phyloP scores from a whole-genome alignment of 2,329 filamentous ascomycete species.

The Ophiostoma pallidulum region DNA sequence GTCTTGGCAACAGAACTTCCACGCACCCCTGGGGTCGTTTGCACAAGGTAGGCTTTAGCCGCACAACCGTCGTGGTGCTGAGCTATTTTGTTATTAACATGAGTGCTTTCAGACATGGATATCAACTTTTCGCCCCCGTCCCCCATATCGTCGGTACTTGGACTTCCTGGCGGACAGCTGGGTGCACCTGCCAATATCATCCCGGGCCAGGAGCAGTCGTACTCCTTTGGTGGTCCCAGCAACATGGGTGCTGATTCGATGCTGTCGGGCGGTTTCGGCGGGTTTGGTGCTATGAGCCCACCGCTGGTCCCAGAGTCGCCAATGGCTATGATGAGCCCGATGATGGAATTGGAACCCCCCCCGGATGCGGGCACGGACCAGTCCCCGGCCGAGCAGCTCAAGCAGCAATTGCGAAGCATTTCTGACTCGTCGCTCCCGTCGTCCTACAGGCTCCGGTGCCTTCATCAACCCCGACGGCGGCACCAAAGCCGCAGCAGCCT shows the following conservation, averaged over 20 bases:
- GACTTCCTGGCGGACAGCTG: constrained; percentile 8
- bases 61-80: too few species aligned
- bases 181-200: constrained; percentile 16
- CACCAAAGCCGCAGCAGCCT: constrained; percentile 22
- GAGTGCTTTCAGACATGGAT: constrained; percentile 14
- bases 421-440: constrained; percentile 20
- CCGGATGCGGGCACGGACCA: constrained; percentile 14
- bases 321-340: constrained; percentile 16
- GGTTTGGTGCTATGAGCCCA: constrained; percentile 16
- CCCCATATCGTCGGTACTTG: constrained; percentile 13
- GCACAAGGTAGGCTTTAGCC: constrained; percentile 13
- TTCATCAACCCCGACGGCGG: constrained; percentile 19
- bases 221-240: constrained; percentile 8
- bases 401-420: constrained; percentile 21
- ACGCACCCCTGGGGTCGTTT: constrained; percentile 15
- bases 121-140: constrained; percentile 19
- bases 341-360: constrained; percentile 3
- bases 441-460: constrained; percentile 19
- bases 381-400: constrained; percentile 20
- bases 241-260: constrained; percentile 6
- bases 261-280: constrained; percentile 3
- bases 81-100: too few species aligned
- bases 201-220: constrained; percentile 11
- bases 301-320: constrained; percentile 15
- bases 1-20: constrained; percentile 18